Base-by-base conservation (phyloP, 768 basidiomycete genomes). In the Boletus tylopilopsis region DNA sequence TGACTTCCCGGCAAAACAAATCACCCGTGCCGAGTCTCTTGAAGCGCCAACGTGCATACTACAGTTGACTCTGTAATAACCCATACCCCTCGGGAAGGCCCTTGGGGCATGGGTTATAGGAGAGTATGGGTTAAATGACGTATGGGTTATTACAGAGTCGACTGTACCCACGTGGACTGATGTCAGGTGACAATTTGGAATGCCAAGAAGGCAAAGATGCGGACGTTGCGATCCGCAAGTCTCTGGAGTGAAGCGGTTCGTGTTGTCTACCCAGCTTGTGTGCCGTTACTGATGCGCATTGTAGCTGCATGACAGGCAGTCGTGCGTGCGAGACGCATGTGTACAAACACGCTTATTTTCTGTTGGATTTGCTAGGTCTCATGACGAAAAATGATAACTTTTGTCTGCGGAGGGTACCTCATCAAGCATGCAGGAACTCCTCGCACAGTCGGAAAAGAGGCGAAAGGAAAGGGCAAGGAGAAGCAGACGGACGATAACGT, bases 191-290 rank as follows among this genome's bases (percentile, higher is more conserved):
- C 55, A 97, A 97, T 98, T 18, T 98, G 94, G 92, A 95, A 97
- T 60, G 90, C 94, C 1, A 98, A 97, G 68, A 81, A 95, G 6
- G 95, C 95, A 84, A 82, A 86, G 53, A 97, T 98, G 95, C 78
- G 85, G 57, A 47, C 79, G 80, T 61, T 84, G 81, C 58, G 87
- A 90, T 57, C 81, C 80, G 3, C 81, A 85, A 64, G 79, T 74
- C 29, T 78, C 84, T n/a, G 76, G 78, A 25, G 76, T 84, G 4
- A 75, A 74, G 54, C 76, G 85, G 88, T 87, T 50, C 21, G 65
- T 53, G 18, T 8, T 11, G 12, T n/a, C n/a, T 27, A 29, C 42
- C 15, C 15, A 23, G 32, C 6, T 18, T 7, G 18, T 18, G 39
- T 40, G 9, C 22, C 36, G 12, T 25, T 41, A 32, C 29, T 58